Percentiles rank a stretch among this genome's conserved stretches.
These are phyloP conservation scores for Aspergillus jensenii DNA, from an alignment of 2,329 filamentous ascomycete species.

Conservation along the genomic window DNA sequence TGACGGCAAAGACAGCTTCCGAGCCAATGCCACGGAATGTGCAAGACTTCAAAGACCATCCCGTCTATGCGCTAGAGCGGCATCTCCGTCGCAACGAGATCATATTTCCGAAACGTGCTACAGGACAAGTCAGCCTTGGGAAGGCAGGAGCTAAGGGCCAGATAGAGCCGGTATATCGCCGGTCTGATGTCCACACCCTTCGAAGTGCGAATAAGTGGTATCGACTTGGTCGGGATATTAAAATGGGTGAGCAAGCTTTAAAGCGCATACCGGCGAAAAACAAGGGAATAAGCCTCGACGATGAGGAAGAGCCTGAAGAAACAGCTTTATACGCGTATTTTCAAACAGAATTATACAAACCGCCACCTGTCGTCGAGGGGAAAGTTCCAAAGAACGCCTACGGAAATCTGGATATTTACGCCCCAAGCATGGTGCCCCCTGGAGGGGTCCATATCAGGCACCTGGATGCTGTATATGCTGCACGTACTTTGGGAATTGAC, in stretches of 20 bases:
- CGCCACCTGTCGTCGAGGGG: slow-evolving; percentile 74
- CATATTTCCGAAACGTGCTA: slow-evolving; percentile 67
- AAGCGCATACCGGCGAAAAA: slow-evolving; percentile 65
- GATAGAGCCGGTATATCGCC: slow-evolving; percentile 77
- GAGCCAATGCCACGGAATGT: slow-evolving; percentile 87
- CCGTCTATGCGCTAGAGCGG: slow-evolving; percentile 77
- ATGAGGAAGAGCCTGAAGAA: slow-evolving; percentile 51
- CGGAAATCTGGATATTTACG: slow-evolving; percentile 64
- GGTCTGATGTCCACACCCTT: slow-evolving; percentile 75
- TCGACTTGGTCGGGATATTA: slow-evolving; percentile 77
- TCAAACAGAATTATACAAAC: slow-evolving; percentile 69
- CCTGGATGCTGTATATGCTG: slow-evolving; percentile 66
- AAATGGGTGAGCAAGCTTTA: slow-evolving; percentile 73
- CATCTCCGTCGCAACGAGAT: slow-evolving; percentile 84
- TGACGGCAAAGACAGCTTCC: slow-evolving; percentile 67
- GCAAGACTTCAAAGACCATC: slow-evolving; percentile 83
- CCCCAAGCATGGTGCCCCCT: slow-evolving; percentile 62
- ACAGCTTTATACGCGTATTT: slow-evolving; percentile 59
- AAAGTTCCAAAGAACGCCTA: slow-evolving; percentile 64
- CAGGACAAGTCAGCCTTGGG: slow-evolving; percentile 70
- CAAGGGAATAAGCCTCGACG: slow-evolving; percentile 30
- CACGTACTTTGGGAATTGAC: slow-evolving; percentile 74
- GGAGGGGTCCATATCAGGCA: slow-evolving; percentile 60
- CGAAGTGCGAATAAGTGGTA: slow-evolving; percentile 89
- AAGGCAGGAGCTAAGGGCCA: slow-evolving; percentile 45